phyloP scores from a whole-genome alignment of 106 monocot genomes.

The Triglochin maritima region DNA sequence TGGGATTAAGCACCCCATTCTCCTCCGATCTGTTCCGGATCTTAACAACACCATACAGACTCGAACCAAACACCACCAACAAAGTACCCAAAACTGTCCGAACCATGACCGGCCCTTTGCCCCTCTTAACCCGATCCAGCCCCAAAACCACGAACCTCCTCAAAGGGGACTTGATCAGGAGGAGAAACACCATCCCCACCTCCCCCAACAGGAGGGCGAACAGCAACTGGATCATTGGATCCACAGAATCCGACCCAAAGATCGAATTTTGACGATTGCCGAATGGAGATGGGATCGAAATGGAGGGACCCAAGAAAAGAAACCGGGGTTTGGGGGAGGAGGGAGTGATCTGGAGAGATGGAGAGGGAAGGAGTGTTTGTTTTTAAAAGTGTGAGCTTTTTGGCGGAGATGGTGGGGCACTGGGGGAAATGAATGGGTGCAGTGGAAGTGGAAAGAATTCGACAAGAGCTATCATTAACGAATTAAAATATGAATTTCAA shows the following conservation, averaged over 20 bases:
- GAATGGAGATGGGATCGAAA: background rate
- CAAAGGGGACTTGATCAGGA: constrained; percentile 17
- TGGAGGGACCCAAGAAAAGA: background rate
- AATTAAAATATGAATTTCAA: no score
- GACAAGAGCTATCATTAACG: no score
- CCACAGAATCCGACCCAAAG: background rate
- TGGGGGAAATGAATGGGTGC: no score
- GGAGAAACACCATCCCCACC: constrained; percentile 13
- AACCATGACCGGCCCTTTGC: constrained; percentile 12
- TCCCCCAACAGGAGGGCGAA: constrained; percentile 15
- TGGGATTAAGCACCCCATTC: constrained; percentile 46
- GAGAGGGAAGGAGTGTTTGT: background rate
- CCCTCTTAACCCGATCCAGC: constrained; percentile 18
- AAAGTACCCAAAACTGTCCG: constrained; percentile 12
- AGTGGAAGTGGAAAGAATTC: no score
- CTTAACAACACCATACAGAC: constrained; percentile 22
- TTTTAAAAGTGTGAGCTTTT: background rate
- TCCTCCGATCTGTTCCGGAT: constrained; percentile 40
- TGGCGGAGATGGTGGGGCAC: no score
- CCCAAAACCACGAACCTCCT: constrained; percentile 14
- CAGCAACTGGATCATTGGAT: constrained; percentile 18
- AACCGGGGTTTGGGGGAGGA: background rate
- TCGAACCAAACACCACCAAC: constrained; percentile 8
- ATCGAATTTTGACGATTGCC: background rate
- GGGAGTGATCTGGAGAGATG: background rate